Evolutionary conservation across 345 rosid genomes (phyloP), one percentile per base, ranked within the genome.

Genomic region (Conringia planisiliqua): DNA sequence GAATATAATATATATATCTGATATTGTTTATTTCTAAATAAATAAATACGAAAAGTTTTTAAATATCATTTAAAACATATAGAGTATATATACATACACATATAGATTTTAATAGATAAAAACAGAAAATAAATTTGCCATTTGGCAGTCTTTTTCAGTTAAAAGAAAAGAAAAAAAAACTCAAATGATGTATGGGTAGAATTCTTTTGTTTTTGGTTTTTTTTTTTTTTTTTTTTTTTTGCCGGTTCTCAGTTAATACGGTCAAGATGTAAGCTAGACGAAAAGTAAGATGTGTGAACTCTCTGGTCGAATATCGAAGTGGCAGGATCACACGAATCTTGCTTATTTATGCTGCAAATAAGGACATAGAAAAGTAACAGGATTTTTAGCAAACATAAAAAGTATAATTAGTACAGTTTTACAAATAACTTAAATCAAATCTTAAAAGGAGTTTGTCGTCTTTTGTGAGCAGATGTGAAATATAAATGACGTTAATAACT

Each of bases 391-490:
- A 24, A 9, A 39, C 26, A 32, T 12, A 51, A 33, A 56, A 26
- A 39, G 10, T 32, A n/a, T 33, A 35, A 8, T 47, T 76, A 20
- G 36, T 62, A 64, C 60, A 26, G 10, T 50, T 22, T 51, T 39
- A 42, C 14, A 65, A 43, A 29, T 29, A 11, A 65, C 44, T 8
- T 4, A 36, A 64, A n/a, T 47, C 38, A 48, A 59, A 46, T 56
- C 16, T 58, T 22, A 12, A 72, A 63, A 65, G 52, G 68, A 66
- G 48, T 50, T 58, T 78, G 77, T 65, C 69, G 50, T 66, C 40
- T 63, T 70, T 70, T 46, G 58, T 78, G 48, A 66, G 20, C 35
- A 78, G 64, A 72, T 51, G 69, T 51, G 64, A 72, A 40, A 78
- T 33, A 58, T 2, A 71, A 59, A 72, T 42, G 77, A 71, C 81